These are phyloP conservation scores for Castanospermum australe DNA, from an alignment of 306 rosid genomes.

Conservation along the genomic window DNA sequence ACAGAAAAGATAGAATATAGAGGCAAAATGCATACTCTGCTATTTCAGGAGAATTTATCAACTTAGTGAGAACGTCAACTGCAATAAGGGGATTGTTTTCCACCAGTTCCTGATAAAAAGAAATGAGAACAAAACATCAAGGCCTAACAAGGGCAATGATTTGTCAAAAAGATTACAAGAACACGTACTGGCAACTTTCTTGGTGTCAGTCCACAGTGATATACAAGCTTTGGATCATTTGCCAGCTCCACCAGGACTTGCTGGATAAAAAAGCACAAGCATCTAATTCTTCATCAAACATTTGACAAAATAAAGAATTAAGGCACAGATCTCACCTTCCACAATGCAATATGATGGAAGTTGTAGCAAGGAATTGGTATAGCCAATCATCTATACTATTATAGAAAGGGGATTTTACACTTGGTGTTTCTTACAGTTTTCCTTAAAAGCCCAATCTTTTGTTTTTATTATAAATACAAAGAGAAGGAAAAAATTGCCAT, in stretches of 20 bases:
- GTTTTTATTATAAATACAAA: neutral
- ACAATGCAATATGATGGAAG: neutral
- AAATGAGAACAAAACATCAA: slow-evolving; percentile 7
- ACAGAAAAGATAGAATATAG: slow-evolving; percentile 22
- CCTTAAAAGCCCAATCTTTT: neutral
- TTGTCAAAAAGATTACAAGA: slow-evolving; percentile 19
- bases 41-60: slow-evolving; percentile 88
- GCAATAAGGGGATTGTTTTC: slow-evolving; percentile 96
- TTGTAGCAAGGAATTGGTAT: slow-evolving; percentile 4
- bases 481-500: neutral
- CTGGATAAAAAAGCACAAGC: slow-evolving; percentile 52
- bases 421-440: neutral
- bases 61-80: slow-evolving; percentile 89
- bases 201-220: slow-evolving; percentile 95
- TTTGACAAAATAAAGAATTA: slow-evolving; percentile 17
- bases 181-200: slow-evolving; percentile 85
- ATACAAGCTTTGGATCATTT: slow-evolving; percentile 86
- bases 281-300: slow-evolving; percentile 31
- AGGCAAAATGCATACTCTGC: slow-evolving; percentile 63
- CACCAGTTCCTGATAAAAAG: slow-evolving; percentile 80
- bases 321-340: slow-evolving; percentile 21
- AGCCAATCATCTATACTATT: neutral
- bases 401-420: neutral
- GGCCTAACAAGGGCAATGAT: slow-evolving; percentile 8
- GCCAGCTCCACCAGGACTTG: slow-evolving; percentile 80